Base-by-base conservation (phyloP, 768 basidiomycete genomes). In the Tricholoma furcatifolium region DNA sequence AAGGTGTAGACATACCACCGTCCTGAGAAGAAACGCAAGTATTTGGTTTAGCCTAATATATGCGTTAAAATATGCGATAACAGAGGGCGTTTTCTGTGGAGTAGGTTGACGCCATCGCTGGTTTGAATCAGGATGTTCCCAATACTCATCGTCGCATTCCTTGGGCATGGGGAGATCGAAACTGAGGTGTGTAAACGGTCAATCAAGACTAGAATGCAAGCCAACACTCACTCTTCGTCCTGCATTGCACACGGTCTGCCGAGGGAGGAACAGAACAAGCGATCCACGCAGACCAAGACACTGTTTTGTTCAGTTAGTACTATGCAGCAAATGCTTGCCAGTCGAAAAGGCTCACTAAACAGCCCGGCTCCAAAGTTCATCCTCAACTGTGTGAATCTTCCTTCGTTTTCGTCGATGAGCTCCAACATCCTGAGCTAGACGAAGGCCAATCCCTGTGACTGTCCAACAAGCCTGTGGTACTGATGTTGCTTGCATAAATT, bases 361-460 rank as follows among this genome's bases (percentile, higher is more conserved):
- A 4, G 80, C 81, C 10, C 85, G 77, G 59, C 87, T 89, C 82
- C 87, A 88, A 23, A 88, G 68, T 61, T 93, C 89, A 55, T 86
- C 80, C 53, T 91, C 85, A 1, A 74, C 62, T 1, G 77, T 78
- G 35, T 70, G 69, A 3, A 59, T 62, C n/a, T 53, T 64, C 31
- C 63, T 59, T 3, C 59, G 47, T 53, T 73, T 77, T 31, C 77
- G 64, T 17, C 76, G 63, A 65, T 93, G 91, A 0, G 83, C 86
- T 17, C 92, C 84, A 14, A 91, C 83, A 59, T 94, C 91, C 63
- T 91, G 85, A 1, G 85, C 84, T n/a, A 85, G 67, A 5, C 89
- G 83, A 40, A 93, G 75, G 31, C 87, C 87, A 24, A 89, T 73
- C 4, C 87, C 87, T 21, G 83, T 77, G 30, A 86, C 65, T 1